A percentile compares a stretch with the other conserved stretches of the same genome.
Conservation (phyloP, 2,329 filamentous ascomycete species). For the Colletotrichum plurivorum region DNA sequence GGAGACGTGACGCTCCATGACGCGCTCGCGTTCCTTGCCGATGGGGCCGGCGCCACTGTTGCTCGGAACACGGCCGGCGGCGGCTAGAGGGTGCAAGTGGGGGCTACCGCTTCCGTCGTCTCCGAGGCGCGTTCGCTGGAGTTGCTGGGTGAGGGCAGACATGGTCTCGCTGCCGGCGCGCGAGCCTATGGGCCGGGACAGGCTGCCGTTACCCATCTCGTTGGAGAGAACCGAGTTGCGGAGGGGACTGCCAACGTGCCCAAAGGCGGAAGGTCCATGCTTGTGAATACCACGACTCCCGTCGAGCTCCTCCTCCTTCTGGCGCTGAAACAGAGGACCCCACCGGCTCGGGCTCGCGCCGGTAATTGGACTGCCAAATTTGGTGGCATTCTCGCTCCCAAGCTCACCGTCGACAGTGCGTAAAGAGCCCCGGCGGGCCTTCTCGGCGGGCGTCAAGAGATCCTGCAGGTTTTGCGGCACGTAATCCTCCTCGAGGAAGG, state of each 20-base stretch:
- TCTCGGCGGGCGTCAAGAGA: conserved; percentile 76
- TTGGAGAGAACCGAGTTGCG: conserved; percentile 74
- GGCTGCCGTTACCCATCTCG: conserved; percentile 59
- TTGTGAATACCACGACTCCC: conserved; percentile 46
- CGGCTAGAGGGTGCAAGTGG: conserved; percentile 64
- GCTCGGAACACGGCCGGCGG: conserved; percentile 57
- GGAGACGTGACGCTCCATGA: conserved; percentile 71
- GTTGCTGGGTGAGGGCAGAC: conserved; percentile 72
- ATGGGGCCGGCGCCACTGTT: conserved; percentile 55
- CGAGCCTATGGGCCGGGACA: conserved; percentile 56
- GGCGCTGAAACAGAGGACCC: conserved; percentile 72
- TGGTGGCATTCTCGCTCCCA: conserved; percentile 62
- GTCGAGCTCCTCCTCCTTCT: conserved; percentile 68
- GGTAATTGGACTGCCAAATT: conserved; percentile 72
- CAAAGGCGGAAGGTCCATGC: conserved; percentile 69
- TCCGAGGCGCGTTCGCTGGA: conserved; percentile 71
- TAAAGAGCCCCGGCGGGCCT: conserved; percentile 74
- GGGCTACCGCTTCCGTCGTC: conserved; percentile 63
- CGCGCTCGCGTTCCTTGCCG: conserved; percentile 55
- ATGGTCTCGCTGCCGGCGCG: conserved; percentile 66
- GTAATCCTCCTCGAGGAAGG: conserved; percentile 88
- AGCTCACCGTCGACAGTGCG: conserved; percentile 68
- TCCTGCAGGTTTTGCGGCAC: conserved; percentile 81
- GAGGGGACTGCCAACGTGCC: conserved; percentile 76
- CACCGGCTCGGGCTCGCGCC: conserved; percentile 73